Conservation (phyloP, 345 rosid species). For the Linum tenue region DNA sequence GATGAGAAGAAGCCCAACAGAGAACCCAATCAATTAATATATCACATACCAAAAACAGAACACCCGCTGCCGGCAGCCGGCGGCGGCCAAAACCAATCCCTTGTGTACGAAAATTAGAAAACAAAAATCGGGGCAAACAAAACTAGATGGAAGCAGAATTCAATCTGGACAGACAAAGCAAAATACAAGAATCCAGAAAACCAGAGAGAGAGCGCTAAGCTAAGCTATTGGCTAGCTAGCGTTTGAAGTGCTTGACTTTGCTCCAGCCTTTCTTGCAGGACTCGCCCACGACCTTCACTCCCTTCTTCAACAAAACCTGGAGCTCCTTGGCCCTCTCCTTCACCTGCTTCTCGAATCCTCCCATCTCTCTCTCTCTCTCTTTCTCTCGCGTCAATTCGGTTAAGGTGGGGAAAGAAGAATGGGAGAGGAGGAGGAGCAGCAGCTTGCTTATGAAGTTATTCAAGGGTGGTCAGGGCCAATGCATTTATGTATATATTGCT, state of each 20-base stretch:
- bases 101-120: not conserved
- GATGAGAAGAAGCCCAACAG: too few relatives aligned
- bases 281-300: constrained; percentile 60
- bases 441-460: too few relatives aligned
- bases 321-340: constrained; percentile 68
- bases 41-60: too few relatives aligned
- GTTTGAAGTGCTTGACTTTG: constrained; percentile 66
- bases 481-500: too few relatives aligned
- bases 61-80: too few relatives aligned
- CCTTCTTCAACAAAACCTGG: constrained; percentile 48
- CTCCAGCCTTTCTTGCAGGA: constrained; percentile 88
- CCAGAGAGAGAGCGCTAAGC: not conserved
- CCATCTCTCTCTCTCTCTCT: constrained; percentile 27
- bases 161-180: not conserved
- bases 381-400: not conserved
- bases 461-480: too few relatives aligned
- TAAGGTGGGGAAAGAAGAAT: not conserved
- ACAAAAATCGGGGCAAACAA: not conserved
- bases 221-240: constrained; percentile 14
- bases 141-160: not conserved
- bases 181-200: not conserved
- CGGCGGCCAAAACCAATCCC: not conserved
- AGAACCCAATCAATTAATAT: too few relatives aligned
- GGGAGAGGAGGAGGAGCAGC: not conserved
- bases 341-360: constrained; percentile 70